A percentile compares a stretch with the other conserved stretches of the same genome.
These are phyloP conservation scores for Amylocystis lapponica DNA, from an alignment of 768 basidiomycete genomes.

Conservation along the genomic window DNA sequence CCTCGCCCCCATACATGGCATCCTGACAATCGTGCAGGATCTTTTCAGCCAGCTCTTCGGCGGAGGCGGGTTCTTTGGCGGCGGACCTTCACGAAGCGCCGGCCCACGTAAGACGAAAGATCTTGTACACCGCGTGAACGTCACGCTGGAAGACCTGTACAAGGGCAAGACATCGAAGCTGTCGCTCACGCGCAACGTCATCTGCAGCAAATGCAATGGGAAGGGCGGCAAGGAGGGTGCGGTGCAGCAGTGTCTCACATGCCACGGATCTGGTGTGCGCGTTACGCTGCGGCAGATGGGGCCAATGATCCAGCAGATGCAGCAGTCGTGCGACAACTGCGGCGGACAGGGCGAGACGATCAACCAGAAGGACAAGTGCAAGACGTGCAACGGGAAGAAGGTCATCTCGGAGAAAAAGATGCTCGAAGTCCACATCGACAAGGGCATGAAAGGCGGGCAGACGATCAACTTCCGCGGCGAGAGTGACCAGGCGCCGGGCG, in stretches of 20 bases:
- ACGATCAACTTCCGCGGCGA: constrained; percentile 86
- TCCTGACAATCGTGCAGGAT: constrained; percentile 47
- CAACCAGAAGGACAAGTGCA: constrained; percentile 89
- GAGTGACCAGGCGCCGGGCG: constrained; percentile 86
- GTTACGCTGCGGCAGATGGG: constrained; percentile 95
- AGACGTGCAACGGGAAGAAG: constrained; percentile 93
- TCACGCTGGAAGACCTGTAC: constrained; percentile 97
- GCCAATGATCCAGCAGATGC: constrained; percentile 99
- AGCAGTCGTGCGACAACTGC: constrained; percentile 92
- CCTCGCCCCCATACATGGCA: background rate
- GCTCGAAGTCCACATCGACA: constrained; percentile 96
- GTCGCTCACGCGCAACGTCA: constrained; percentile 89
- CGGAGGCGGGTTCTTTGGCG: constrained; percentile 75
- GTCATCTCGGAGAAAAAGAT: constrained; percentile 91
- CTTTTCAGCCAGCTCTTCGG: constrained; percentile 97
- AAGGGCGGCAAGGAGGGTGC: constrained; percentile 98
- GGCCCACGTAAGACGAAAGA: constrained; percentile 95
- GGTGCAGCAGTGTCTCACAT: constrained; percentile 69
- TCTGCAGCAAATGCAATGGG: constrained; percentile 91
- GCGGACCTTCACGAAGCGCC: constrained; percentile 47
- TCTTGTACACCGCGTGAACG: constrained; percentile 93
- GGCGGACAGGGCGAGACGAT: constrained; percentile 92
- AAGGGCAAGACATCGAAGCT: constrained; percentile 99
- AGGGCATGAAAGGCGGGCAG: constrained; percentile 94
- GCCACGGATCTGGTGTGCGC: constrained; percentile 87